phyloP scores from a whole-genome alignment of 768 basidiomycete species.

The Kwoniella sp. region DNA sequence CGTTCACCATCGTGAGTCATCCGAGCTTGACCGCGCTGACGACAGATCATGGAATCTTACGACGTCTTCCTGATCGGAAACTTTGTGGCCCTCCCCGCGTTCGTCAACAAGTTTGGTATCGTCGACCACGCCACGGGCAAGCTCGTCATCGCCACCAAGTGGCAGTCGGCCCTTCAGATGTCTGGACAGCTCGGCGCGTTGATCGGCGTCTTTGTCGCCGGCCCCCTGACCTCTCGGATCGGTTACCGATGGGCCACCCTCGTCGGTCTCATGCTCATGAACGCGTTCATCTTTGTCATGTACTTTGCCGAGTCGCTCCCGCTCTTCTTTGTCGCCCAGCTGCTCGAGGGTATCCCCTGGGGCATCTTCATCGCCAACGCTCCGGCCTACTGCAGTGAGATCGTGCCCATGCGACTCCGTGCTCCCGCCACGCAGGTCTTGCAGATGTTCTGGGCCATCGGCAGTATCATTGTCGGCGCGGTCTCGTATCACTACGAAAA shows the following conservation, averaged over 20 bases:
- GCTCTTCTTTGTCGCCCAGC: slow-evolving; percentile 35
- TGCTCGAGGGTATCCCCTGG: slow-evolving; percentile 41
- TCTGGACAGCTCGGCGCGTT: slow-evolving; percentile 37
- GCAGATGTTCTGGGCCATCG: slow-evolving; percentile 49
- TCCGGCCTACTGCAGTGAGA: slow-evolving; percentile 43
- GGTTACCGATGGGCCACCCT: slow-evolving; percentile 41
- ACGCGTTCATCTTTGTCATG: slow-evolving; percentile 37
- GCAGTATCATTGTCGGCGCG: slow-evolving; percentile 44
- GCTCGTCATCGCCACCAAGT: slow-evolving; percentile 28
- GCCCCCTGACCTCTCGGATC: slow-evolving; percentile 30
- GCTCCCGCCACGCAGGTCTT: slow-evolving; percentile 41
- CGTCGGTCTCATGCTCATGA: slow-evolving; percentile 29
- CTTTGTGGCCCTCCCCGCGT: slow-evolving; percentile 31
- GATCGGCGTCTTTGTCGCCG: slow-evolving; percentile 40
- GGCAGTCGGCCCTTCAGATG: slow-evolving; percentile 38
- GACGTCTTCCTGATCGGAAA: slow-evolving; percentile 38
- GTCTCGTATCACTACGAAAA: slow-evolving; percentile 36
- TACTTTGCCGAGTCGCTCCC: slow-evolving; percentile 39
- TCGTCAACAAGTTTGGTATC: slow-evolving; percentile 21
- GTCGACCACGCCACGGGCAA: slow-evolving; percentile 2
- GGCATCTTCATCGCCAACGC: slow-evolving; percentile 45
- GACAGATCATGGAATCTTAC: slow-evolving; percentile 28
- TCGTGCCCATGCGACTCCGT: slow-evolving; percentile 44
- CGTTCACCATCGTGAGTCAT: slow-evolving; percentile 32
- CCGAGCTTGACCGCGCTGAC: neutral